Percentiles rank a stretch among this genome's conserved stretches.
Conservation (phyloP, 768 basidiomycete genomes). For the Gymnopilus junonius region DNA sequence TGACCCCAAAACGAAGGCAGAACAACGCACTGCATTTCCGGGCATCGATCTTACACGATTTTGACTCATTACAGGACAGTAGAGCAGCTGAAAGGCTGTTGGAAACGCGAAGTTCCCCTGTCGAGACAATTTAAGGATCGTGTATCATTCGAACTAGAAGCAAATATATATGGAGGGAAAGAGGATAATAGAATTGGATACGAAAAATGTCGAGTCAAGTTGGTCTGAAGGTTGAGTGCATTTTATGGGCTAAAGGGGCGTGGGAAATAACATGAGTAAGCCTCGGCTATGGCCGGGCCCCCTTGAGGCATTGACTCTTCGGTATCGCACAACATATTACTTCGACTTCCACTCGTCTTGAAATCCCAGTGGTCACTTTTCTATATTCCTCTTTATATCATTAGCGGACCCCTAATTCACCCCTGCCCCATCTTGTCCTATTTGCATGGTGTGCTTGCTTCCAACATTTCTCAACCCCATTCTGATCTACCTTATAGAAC, state of each 20-base stretch:
- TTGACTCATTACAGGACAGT: constrained; percentile 95
- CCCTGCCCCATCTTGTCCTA: constrained; percentile 21
- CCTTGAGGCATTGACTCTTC: constrained; percentile 27
- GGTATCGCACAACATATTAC: constrained; percentile 33
- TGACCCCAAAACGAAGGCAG: constrained; percentile 59
- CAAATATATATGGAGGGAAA: constrained; percentile 6
- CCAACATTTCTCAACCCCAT: constrained; percentile 5
- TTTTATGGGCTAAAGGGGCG: constrained; percentile 13
- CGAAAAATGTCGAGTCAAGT: constrained; percentile 7
- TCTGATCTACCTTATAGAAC: constrained; percentile 47
- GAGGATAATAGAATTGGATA: constrained; percentile 15
- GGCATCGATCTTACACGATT: constrained; percentile 78
- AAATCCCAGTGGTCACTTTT: constrained; percentile 9
- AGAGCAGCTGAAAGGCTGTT: constrained; percentile 79
- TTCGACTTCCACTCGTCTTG: constrained; percentile 19
- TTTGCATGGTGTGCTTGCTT: constrained; percentile 32
- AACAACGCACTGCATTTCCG: constrained; percentile 33
- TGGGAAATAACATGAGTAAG: constrained; percentile 23
- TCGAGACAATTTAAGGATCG: constrained; percentile 79
- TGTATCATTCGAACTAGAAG: constrained; percentile 35
- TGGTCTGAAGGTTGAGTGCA: not conserved
- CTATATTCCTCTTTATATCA: constrained; percentile 10
- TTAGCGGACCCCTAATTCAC: constrained; percentile 15
- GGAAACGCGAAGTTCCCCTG: constrained; percentile 63
- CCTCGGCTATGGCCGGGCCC: constrained; percentile 31